phyloP scores from a whole-genome alignment of 1,139 yeast species.

The Candida glucosophila region DNA sequence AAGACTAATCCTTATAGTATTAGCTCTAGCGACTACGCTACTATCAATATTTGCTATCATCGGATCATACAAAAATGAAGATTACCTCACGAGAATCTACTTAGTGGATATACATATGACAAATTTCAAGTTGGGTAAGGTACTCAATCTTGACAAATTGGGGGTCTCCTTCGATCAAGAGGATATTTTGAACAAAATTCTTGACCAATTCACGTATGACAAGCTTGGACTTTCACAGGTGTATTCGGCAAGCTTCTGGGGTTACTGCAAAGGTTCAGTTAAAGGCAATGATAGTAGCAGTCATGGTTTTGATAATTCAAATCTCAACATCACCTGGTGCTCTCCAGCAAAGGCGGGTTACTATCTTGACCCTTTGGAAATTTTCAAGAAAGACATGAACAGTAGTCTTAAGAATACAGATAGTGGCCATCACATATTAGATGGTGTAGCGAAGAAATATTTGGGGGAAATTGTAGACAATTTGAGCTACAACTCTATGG shows the following conservation, averaged over 20 bases:
- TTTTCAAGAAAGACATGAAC: constrained; percentile 36
- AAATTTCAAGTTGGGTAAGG: constrained; percentile 16
- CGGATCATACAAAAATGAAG: constrained; percentile 30
- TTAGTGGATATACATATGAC: constrained; percentile 30
- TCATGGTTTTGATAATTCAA: constrained; percentile 22
- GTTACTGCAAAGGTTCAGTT: constrained; percentile 55
- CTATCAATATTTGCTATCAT: constrained; percentile 31
- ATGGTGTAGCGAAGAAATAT: constrained; percentile 12
- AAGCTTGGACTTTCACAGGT: constrained; percentile 50
- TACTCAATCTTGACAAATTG: constrained; percentile 1
- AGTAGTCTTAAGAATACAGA: constrained; percentile 17
- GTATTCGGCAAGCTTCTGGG: constrained; percentile 63
- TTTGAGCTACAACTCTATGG: constrained; percentile 17
- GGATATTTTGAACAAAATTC: constrained; percentile 9
- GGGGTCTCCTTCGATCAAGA: background rate
- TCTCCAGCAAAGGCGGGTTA: constrained; percentile 40
- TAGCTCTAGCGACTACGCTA: constrained; percentile 26
- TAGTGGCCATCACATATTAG: no score
- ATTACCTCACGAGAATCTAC: constrained; percentile 28
- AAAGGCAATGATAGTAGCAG: constrained; percentile 8
- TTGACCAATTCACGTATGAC: constrained; percentile 11
- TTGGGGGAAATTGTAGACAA: constrained; percentile 22
- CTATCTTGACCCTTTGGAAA: constrained; percentile 42
- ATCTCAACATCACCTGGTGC: constrained; percentile 47
- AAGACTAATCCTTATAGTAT: constrained; percentile 24